These are phyloP conservation scores for Effrenium voratum DNA, from an alignment of 73 alveolate genomes.

Conservation along the genomic window DNA sequence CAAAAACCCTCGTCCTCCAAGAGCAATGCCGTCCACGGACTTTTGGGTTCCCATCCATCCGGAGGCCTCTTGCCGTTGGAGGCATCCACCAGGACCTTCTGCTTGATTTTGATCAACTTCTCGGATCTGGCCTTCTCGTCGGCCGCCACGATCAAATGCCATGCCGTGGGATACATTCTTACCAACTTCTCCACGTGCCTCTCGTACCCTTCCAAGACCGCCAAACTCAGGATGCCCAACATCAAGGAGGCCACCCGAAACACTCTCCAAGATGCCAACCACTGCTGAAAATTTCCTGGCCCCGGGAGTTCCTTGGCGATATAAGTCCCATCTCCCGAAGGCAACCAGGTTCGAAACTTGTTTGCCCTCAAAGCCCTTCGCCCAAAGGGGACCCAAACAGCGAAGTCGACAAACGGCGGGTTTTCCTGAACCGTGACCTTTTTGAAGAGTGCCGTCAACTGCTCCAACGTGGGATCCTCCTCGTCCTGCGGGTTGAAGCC, in stretches of 20 bases:
- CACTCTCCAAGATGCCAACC: constrained; percentile 4
- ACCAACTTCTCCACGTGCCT: neutral
- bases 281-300: neutral
- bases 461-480: neutral
- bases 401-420: neutral
- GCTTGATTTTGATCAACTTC: neutral
- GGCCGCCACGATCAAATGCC: neutral
- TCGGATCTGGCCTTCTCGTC: constrained; percentile 1
- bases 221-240: neutral
- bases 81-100: neutral
- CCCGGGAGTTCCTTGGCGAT: constrained; percentile 14
- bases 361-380: neutral
- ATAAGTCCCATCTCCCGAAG: neutral
- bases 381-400: neutral
- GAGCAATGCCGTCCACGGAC: neutral
- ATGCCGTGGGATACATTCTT: neutral
- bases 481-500: neutral
- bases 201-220: neutral
- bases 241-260: neutral
- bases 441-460: neutral
- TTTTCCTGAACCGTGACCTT: neutral
- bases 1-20: neutral
- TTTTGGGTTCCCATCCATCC: neutral
- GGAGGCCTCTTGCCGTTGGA: neutral
- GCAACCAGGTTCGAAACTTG: constrained; percentile 22